These are phyloP conservation scores for Pseudogymnoascus sp. DNA, from an alignment of 2,329 filamentous ascomycete genomes.

Conservation along the genomic window DNA sequence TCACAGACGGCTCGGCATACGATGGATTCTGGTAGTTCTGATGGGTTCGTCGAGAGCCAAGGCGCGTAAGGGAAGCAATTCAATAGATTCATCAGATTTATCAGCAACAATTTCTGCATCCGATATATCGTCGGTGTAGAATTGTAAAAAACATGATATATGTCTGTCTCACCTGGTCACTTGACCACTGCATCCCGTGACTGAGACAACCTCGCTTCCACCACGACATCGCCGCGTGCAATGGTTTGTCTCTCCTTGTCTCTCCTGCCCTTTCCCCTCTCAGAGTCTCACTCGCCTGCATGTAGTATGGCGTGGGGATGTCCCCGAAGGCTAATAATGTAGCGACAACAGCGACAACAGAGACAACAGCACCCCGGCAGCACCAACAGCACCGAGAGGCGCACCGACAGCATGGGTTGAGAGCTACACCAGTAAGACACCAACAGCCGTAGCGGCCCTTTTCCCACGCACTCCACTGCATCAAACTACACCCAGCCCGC, in stretches of 20 bases:
- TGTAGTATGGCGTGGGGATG: not conserved
- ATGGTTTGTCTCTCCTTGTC: not conserved
- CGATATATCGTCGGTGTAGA: not conserved
- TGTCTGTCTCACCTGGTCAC: not conserved
- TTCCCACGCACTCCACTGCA: not conserved
- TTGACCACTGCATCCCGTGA: too few species aligned
- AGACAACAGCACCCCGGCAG: too few species aligned
- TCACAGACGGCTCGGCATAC: not conserved
- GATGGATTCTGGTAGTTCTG: not conserved
- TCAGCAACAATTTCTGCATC: not conserved
- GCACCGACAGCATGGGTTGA: not conserved
- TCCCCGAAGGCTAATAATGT: not conserved
- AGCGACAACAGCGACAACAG: too few species aligned
- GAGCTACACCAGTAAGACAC: not conserved
- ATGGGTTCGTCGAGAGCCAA: slow-evolving; percentile 2
- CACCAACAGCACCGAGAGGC: not conserved
- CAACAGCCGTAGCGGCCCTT: not conserved
- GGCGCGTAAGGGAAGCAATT: not conserved
- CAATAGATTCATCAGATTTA: not conserved
- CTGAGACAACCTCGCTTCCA: too few species aligned
- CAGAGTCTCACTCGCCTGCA: not conserved
- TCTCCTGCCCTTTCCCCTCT: not conserved
- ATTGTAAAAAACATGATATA: not conserved
- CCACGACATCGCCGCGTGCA: not conserved
- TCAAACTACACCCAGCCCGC: not conserved